phyloP scores from a whole-genome alignment of 2,329 filamentous ascomycete species.

The Trichophyton benhamiae region DNA sequence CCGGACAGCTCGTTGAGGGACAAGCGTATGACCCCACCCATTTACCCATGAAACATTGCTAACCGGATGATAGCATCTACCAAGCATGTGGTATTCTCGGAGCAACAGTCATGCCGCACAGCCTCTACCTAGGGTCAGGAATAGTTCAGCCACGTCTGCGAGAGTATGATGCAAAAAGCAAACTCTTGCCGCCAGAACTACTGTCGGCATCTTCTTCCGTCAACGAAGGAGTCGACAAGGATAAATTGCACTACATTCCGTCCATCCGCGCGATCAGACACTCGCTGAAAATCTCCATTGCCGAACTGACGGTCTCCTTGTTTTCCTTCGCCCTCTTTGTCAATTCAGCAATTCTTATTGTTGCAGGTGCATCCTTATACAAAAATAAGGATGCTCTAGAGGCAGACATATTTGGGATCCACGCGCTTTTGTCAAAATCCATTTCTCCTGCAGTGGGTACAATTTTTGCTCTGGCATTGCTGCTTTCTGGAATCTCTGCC shows the following conservation, averaged over 20 bases:
- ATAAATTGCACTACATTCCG: conserved; percentile 49
- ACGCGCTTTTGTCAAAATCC: conserved; percentile 54
- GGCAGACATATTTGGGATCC: conserved; percentile 74
- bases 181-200: conserved; percentile 19
- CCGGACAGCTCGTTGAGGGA: conserved; percentile 39
- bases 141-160: conserved; percentile 44
- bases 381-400: conserved; percentile 46
- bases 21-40: conserved; percentile 33
- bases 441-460: conserved; percentile 66
- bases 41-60: conserved; percentile 5
- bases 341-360: conserved; percentile 70
- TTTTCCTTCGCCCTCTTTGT: conserved; percentile 78
- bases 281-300: conserved; percentile 61
- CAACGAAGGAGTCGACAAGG: conserved; percentile 34
- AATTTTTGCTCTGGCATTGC: conserved; percentile 69
- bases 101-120: conserved; percentile 49
- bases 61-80: conserved; percentile 32
- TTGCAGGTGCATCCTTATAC: conserved; percentile 59
- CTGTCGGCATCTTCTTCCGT: conserved; percentile 17
- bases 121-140: conserved; percentile 45
- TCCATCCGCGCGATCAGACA: conserved; percentile 59
- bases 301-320: conserved; percentile 58
- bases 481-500: conserved; percentile 68
- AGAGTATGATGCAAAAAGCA: conserved; percentile 35
- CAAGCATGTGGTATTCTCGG: conserved; percentile 43